Evolutionary conservation across 2,329 filamentous ascomycete species (phyloP).

Genomic region (Pseudocercospora musae): DNA sequence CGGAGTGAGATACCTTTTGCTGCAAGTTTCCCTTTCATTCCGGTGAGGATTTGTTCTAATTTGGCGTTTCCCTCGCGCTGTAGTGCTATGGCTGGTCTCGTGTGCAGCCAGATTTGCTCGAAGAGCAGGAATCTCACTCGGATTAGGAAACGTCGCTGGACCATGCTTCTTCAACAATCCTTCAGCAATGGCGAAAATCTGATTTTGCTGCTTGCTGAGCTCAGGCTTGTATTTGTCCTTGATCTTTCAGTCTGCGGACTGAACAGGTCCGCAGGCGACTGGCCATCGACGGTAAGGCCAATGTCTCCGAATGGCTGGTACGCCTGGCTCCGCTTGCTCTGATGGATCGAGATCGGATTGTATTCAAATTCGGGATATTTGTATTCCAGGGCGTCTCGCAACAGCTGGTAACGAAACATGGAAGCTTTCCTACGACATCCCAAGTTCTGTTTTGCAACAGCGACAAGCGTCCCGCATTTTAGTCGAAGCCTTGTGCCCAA

Average conservation of each 20-base stretch:
- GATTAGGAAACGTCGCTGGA: neutral
- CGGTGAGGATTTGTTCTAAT: no score
- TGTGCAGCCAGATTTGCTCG: neutral
- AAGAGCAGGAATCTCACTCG: neutral
- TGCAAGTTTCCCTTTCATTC: no score
- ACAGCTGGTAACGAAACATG: neutral
- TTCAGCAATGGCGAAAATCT: neutral
- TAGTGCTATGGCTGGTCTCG: no score
- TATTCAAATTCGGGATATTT: neutral
- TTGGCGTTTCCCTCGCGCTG: no score
- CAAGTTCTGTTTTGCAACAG: neutral
- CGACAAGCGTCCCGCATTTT: neutral
- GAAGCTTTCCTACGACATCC: neutral
- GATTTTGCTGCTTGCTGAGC: neutral
- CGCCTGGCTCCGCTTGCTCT: neutral
- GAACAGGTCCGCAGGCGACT: neutral
- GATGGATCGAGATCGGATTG: neutral
- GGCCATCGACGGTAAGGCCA: no score
- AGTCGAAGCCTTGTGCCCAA: neutral
- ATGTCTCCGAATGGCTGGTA: no score
- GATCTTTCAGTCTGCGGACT: neutral
- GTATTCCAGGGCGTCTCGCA: neutral
- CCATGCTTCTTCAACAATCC: neutral
- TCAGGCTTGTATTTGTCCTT: neutral
- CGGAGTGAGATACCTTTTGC: no score